These are phyloP conservation scores for Jamesozyma lodderae DNA, from an alignment of 805 yeast genomes.

Conservation along the genomic window DNA sequence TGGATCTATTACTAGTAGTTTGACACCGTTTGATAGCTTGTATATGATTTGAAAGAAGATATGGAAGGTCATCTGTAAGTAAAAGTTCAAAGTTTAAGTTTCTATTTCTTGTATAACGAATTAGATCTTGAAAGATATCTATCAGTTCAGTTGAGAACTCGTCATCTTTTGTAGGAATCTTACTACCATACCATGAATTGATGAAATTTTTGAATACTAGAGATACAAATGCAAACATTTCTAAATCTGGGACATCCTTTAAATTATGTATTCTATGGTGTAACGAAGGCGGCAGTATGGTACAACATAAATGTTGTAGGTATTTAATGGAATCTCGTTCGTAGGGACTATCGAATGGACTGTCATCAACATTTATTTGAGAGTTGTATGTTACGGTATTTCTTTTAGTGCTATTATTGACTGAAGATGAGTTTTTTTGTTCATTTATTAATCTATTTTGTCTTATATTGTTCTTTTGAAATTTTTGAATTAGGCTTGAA, in stretches of 20 bases:
- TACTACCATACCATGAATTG: constrained; percentile 26
- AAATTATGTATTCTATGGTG: constrained; percentile 10
- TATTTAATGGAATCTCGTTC: constrained; percentile 20
- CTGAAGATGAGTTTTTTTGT: neutral
- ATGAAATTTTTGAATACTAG: constrained; percentile 23
- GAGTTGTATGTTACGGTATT: neutral
- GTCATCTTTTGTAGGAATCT: constrained; percentile 21
- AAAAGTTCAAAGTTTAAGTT: constrained; percentile 11
- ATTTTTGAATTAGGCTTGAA: constrained; percentile 22
- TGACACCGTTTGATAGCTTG: constrained; percentile 5
- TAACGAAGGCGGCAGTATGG: constrained; percentile 18
- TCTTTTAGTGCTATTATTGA: neutral
- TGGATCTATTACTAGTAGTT: neutral
- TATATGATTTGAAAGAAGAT: constrained; percentile 18
- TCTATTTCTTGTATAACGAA: constrained; percentile 4
- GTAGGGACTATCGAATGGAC: constrained; percentile 15
- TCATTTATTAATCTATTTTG: neutral
- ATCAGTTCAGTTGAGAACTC: constrained; percentile 15
- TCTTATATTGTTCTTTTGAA: constrained; percentile 14
- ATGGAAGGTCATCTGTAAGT: constrained; percentile 22
- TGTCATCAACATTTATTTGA: too few relatives aligned
- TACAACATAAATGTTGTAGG: constrained; percentile 20
- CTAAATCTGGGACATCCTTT: constrained; percentile 9
- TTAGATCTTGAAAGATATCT: constrained; percentile 9
- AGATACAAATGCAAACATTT: constrained; percentile 20